Percentiles rank a stretch among this genome's conserved stretches.
phyloP scores from a whole-genome alignment of 768 basidiomycete species.

The Suillus placidus region DNA sequence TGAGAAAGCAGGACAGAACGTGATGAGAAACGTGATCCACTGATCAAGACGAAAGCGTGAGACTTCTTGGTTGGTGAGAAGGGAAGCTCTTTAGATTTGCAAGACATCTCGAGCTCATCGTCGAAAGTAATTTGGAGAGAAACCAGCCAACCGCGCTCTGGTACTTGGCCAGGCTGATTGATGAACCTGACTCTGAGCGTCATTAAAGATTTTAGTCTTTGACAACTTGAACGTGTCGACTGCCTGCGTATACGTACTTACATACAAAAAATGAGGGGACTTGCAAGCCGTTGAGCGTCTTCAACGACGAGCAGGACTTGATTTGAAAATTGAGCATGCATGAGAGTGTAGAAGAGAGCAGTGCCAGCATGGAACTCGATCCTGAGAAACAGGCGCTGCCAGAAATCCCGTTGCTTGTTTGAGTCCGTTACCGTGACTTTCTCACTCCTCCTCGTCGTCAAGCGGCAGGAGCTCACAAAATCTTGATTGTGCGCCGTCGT shows the following conservation, averaged over 20 bases:
- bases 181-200: neutral
- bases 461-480: neutral
- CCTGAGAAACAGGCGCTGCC: constrained; percentile 32
- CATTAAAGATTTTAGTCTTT: neutral
- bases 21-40: neutral
- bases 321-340: neutral
- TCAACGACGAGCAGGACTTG: neutral
- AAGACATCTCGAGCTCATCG: neutral
- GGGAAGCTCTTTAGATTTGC: neutral
- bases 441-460: constrained; percentile 5
- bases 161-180: neutral
- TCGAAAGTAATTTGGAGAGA: neutral
- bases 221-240: neutral
- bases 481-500: neutral
- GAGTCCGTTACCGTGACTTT: constrained; percentile 3
- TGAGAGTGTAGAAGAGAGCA: constrained; percentile 12
- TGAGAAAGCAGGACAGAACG: neutral
- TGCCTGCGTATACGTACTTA: neutral
- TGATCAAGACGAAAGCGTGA: neutral
- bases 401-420: constrained; percentile 12
- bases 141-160: neutral
- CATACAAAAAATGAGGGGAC: neutral
- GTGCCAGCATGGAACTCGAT: constrained; percentile 10
- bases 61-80: neutral
- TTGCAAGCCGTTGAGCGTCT: neutral